Base-by-base conservation (phyloP, 768 basidiomycete genomes). In the Stropharia rugosoannulata region DNA sequence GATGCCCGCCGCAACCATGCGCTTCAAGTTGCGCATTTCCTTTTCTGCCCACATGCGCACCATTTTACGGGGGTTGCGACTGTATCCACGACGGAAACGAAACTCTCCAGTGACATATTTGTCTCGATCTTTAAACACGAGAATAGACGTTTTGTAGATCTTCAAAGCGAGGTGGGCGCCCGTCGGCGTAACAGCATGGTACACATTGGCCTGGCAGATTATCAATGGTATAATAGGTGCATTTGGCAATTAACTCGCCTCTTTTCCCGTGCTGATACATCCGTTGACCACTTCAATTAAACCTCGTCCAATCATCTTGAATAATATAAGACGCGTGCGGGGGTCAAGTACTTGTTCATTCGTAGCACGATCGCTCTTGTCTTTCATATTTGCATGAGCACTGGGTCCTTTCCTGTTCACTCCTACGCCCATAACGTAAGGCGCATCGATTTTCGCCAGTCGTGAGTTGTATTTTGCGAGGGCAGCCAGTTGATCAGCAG, bases 41-140 rank as follows among this genome's bases (percentile, higher is more conserved):
- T 99, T 99, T 72, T 99, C 97, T 2, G 97, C 97, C 97, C 97
- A 99, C 3, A 98, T 72, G 13, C 94, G 82, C 16, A 99, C 95
- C 96, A 99, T 98, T 74, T 99, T 99, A 25, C 97, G 84, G 13
- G 97, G 96, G 67, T 98, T 99, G 58, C 88, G 87, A 66, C 84
- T 86, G 71, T 93, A 93, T 22, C 95, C 95, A 54, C 87, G 82
- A 46, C 93, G 81, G 75, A 98, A 98, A n/a, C 97, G 87, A 69
- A 90, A 87, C 70, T 98, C 96, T 49, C 97, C 97, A 0, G 90
- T 86, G 39, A 98, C 95, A 70, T 99, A 99, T 55, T 90, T 89
- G 64, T 95, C 93, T n/a, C 97, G 85, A 61, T 98, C 93, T 70
- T 98, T 96, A 80, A 99, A 99, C 8, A 94, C 80, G 8, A 99